A percentile compares a stretch with the other conserved stretches of the same genome.
phyloP scores from a whole-genome alignment of 805 yeast species.

The Nakazawaea holstii region DNA sequence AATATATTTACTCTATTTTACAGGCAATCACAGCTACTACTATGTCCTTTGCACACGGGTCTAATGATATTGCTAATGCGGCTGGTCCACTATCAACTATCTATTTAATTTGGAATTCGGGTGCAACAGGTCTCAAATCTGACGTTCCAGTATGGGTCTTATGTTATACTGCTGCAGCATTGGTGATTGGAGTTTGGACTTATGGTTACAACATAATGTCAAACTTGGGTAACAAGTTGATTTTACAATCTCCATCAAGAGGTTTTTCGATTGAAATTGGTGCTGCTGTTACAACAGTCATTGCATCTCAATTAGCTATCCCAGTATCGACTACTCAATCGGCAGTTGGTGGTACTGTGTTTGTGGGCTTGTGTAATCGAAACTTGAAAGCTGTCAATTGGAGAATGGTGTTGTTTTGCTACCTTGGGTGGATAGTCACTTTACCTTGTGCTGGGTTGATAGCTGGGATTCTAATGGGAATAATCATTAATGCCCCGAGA shows the following conservation, averaged over 20 bases:
- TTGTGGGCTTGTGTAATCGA: constrained; percentile 67
- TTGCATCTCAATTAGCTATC: constrained; percentile 68
- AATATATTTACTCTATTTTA: constrained; percentile 59
- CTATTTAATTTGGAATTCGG: constrained; percentile 54
- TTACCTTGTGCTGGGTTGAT: constrained; percentile 70
- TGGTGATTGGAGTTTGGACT: constrained; percentile 66
- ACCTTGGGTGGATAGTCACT: constrained; percentile 67
- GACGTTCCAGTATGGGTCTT: constrained; percentile 71
- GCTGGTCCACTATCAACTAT: constrained; percentile 70
- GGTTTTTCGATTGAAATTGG: constrained; percentile 76
- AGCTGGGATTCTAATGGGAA: constrained; percentile 61
- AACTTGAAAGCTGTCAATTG: constrained; percentile 64
- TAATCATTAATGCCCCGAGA: constrained; percentile 60
- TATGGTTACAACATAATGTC: constrained; percentile 68
- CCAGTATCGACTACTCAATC: constrained; percentile 78
- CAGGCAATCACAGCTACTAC: constrained; percentile 74
- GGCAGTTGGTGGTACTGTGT: constrained; percentile 74
- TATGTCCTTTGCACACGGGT: constrained; percentile 80
- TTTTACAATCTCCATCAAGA: constrained; percentile 72
- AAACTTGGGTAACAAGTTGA: constrained; percentile 68
- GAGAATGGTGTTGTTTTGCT: constrained; percentile 72
- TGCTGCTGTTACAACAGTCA: constrained; percentile 68
- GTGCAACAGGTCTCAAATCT: constrained; percentile 38
- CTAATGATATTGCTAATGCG: constrained; percentile 76
- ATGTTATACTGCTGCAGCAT: constrained; percentile 59